Evolutionary conservation across 768 basidiomycete species (phyloP).

Genomic region (Termitomyces sp.): DNA sequence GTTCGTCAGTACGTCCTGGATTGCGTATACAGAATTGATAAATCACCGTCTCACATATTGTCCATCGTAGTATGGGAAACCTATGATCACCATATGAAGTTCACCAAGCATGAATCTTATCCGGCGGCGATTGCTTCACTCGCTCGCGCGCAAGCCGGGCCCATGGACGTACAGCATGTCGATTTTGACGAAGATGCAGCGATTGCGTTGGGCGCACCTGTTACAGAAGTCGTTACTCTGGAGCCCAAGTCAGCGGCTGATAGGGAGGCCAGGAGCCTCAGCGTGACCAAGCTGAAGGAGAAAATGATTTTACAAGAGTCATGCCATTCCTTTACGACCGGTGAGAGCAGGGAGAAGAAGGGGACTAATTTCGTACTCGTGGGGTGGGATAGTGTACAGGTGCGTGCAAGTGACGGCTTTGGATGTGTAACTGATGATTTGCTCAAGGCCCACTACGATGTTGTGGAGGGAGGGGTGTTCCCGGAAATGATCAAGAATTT

Average conservation of each 20-base stretch:
- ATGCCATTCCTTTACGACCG: not conserved
- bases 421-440: not conserved
- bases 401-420: not conserved
- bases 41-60: no score
- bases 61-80: constrained; percentile 10
- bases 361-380: constrained; percentile 1
- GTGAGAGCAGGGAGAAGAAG: constrained; percentile 9
- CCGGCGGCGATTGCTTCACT: not conserved
- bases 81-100: constrained; percentile 5
- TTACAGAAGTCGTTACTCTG: constrained; percentile 1
- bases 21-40: not conserved
- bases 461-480: not conserved
- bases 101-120: constrained; percentile 1
- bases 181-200: constrained; percentile 4
- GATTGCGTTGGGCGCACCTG: not conserved
- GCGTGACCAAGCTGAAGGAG: not conserved
- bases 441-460: constrained; percentile 5
- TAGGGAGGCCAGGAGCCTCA: not conserved
- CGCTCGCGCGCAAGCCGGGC: not conserved
- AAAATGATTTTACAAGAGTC: not conserved
- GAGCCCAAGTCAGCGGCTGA: not conserved
- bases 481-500: constrained; percentile 3
- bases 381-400: constrained; percentile 13
- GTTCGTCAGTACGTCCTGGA: constrained; percentile 6
- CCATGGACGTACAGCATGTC: constrained; percentile 4